A percentile compares a stretch with the other conserved stretches of the same genome.
These are phyloP conservation scores for Onygena corvina DNA, from an alignment of 2,329 filamentous ascomycete species.

Conservation along the genomic window DNA sequence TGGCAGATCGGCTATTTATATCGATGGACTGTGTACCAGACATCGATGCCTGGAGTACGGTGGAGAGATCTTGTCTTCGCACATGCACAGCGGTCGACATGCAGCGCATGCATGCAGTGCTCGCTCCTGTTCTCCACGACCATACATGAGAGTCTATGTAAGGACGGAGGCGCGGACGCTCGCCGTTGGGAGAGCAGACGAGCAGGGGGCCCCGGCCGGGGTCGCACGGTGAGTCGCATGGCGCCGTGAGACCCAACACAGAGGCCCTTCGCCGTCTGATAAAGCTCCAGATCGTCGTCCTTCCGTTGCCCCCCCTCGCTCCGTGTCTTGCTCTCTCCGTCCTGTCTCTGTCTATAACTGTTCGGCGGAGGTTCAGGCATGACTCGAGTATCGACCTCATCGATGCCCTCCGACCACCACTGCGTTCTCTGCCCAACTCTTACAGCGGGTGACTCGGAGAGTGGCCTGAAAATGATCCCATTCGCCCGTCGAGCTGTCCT, in stretches of 20 bases:
- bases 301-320: too few relatives aligned
- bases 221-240: constrained; percentile 1
- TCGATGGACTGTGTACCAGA: too few relatives aligned
- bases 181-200: background rate
- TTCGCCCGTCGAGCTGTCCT: constrained; percentile 5
- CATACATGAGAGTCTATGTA: background rate
- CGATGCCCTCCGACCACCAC: too few relatives aligned
- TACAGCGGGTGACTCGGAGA: too few relatives aligned
- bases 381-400: background rate
- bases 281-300: too few relatives aligned
- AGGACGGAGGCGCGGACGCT: background rate
- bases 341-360: background rate
- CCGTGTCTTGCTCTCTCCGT: too few relatives aligned
- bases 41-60: too few relatives aligned
- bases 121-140: background rate
- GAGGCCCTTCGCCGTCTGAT: background rate
- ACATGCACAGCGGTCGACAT: too few relatives aligned
- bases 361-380: background rate
- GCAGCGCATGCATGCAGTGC: background rate
- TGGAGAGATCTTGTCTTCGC: too few relatives aligned
- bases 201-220: background rate
- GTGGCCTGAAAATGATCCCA: constrained; percentile 1
- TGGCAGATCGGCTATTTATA: too few relatives aligned
- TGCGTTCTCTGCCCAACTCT: too few relatives aligned
- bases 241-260: background rate